Conservation (phyloP, 495 filamentous ascomycete species). For the Aspergillus baeticus region DNA sequence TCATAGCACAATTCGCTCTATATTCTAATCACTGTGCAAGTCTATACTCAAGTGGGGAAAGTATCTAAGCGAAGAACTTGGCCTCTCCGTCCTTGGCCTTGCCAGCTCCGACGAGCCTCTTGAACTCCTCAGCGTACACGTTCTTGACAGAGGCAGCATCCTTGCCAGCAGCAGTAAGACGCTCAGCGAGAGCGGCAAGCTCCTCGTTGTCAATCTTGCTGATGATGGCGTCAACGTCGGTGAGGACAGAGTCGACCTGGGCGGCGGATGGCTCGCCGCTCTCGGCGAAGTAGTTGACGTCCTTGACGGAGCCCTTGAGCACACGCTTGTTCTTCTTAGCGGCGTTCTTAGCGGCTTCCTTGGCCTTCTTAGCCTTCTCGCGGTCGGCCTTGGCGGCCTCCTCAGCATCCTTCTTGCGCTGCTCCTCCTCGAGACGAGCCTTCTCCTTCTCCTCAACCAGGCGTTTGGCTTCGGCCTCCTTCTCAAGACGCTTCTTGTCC, state of each 20-base stretch:
- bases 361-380: constrained; percentile 89
- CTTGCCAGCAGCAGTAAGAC: constrained; percentile 61
- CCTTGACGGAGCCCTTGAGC: constrained; percentile 86
- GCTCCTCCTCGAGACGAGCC: constrained; percentile 74
- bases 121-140: constrained; percentile 66
- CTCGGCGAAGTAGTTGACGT: constrained; percentile 80
- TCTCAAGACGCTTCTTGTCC: constrained; percentile 88
- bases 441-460: constrained; percentile 74
- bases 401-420: constrained; percentile 76
- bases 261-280: constrained; percentile 65
- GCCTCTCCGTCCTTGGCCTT: constrained; percentile 81
- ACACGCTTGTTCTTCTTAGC: constrained; percentile 99
- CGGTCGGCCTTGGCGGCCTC: constrained; percentile 78
- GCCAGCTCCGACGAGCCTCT: constrained; percentile 69
- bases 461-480: constrained; percentile 87
- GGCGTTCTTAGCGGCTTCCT: constrained; percentile 95
- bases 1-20: background rate
- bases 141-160: constrained; percentile 61
- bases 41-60: background rate
- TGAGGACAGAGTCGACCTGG: constrained; percentile 77
- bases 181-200: constrained; percentile 73
- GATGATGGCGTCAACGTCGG: constrained; percentile 86
- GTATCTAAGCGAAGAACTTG: constrained; percentile 48
- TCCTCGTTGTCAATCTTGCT: constrained; percentile 87
- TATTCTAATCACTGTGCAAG: background rate